Base-by-base conservation (phyloP, 306 rosid genomes). In the Citrullus colocynthis region DNA sequence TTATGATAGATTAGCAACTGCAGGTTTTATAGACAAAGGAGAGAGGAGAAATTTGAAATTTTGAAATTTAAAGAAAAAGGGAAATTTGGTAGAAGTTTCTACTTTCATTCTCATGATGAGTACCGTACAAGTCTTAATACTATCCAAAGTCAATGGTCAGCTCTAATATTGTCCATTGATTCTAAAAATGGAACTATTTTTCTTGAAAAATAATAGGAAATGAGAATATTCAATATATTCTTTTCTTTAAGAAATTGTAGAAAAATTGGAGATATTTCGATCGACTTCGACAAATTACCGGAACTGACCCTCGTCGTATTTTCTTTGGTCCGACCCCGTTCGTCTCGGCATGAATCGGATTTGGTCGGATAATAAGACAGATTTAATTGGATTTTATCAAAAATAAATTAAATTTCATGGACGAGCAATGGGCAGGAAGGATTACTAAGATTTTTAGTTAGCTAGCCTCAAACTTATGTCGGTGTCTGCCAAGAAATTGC, bases 11-110 rank as follows among this genome's bases (percentile, higher is more conserved):
- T 28, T 30, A 7, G 69, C 67, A 8, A 20, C 42, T 20, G 72
- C 13, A 42, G 56, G 18, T 2, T 70, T 44, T 70, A 70, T 70
- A 70, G 39, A 3, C 9, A 37, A 32, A 16, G 28, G 7, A 37
- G 14, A 37, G 24, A 15, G 1, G 30, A 18, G 37, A 44, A 69
- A 0, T 20, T 69, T 69, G 36, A 44, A 70, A 42, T 4, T 51
- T 32, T 32, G 36, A 32, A 32, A 32, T 32, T 32, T 2, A 32
- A 32, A 32, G 4, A 32, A 32, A 32, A 32, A 32, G 57, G 16
- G 75, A 70, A 70, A 70, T 70, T 65, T 41, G 8, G 9, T 67
- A n/a, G 74, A 67, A 67, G 74, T 41, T 67, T 67, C 74, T 41
- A 67, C 16, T n/a, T 10, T 67, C 48, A 12, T 66, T n/a, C 0